These are phyloP conservation scores for Trichoderma afroharzianum DNA, from an alignment of 2,329 filamentous ascomycete species.

Conservation along the genomic window DNA sequence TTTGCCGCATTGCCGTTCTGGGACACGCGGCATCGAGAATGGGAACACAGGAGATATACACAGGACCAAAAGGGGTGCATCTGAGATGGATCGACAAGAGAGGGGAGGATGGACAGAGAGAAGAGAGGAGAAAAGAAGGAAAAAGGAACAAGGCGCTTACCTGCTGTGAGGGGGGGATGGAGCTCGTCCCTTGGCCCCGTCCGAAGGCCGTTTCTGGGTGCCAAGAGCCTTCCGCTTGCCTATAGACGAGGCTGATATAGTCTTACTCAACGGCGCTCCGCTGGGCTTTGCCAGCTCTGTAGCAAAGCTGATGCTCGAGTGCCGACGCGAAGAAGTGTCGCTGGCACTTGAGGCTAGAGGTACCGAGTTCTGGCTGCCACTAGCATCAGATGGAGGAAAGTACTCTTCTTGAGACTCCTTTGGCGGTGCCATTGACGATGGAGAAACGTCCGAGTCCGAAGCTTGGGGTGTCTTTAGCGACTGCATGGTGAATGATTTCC, in stretches of 20 bases:
- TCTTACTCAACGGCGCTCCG: conserved; percentile 33
- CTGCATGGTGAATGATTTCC: conserved; percentile 19
- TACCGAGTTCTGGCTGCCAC: conserved; percentile 11
- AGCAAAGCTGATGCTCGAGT: conserved; percentile 34
- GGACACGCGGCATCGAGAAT: neutral
- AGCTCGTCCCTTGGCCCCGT: conserved; percentile 42
- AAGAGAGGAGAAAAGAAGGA: neutral
- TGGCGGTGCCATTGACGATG: conserved; percentile 31
- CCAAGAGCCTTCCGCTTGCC: conserved; percentile 6
- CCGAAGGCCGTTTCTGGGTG: conserved; percentile 31
- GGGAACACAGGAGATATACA: neutral
- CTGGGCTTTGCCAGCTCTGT: conserved; percentile 31
- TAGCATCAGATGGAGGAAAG: neutral
- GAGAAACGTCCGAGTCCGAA: conserved; percentile 44
- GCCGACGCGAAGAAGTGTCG: conserved; percentile 27
- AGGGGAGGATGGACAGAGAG: neutral
- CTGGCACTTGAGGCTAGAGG: conserved; percentile 19
- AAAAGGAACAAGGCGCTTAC: conserved; percentile 31
- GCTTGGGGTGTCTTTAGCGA: conserved; percentile 27
- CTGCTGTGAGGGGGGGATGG: conserved; percentile 48
- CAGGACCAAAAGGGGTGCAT: neutral
- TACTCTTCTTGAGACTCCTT: conserved; percentile 18
- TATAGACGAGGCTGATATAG: neutral
- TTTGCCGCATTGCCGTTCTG: conserved; percentile 4
- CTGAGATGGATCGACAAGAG: neutral